Evolutionary conservation across 805 yeast species (phyloP).

Genomic region (Scheffersomyces stipitis): DNA sequence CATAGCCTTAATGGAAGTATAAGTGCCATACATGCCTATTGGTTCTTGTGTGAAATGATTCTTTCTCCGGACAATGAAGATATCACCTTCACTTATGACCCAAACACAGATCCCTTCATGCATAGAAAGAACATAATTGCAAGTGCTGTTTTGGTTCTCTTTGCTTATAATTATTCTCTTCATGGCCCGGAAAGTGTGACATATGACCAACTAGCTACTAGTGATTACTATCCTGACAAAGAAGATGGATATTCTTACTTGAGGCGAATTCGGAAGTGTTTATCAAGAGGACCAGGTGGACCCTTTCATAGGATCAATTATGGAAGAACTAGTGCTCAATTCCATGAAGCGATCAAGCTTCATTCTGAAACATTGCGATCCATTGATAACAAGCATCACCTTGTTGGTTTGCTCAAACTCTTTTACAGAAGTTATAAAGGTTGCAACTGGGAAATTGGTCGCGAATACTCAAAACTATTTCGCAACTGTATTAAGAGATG

Average conservation of each 20-base stretch:
- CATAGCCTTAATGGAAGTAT: slow-evolving; percentile 6
- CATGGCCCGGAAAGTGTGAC: slow-evolving; percentile 47
- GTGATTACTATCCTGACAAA: slow-evolving; percentile 25
- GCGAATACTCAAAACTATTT: slow-evolving; percentile 54
- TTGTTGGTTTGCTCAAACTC: slow-evolving; percentile 55
- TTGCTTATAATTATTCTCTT: slow-evolving; percentile 51
- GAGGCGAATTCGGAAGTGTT: slow-evolving; percentile 45
- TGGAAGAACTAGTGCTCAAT: slow-evolving; percentile 25
- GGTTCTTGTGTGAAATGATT: slow-evolving; percentile 62
- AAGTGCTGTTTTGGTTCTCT: slow-evolving; percentile 43
- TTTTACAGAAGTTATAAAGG: slow-evolving; percentile 34
- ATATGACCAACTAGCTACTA: slow-evolving; percentile 16
- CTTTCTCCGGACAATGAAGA: slow-evolving; percentile 53
- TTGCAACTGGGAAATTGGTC: slow-evolving; percentile 57
- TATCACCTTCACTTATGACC: slow-evolving; percentile 45
- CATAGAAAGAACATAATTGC: slow-evolving; percentile 43
- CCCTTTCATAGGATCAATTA: slow-evolving; percentile 5
- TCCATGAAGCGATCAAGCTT: slow-evolving; percentile 41
- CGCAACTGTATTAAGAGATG: slow-evolving; percentile 55
- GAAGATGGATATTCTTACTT: slow-evolving; percentile 55
- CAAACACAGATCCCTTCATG: slow-evolving; percentile 49
- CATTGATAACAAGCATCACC: slow-evolving; percentile 45
- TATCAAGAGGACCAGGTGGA: slow-evolving; percentile 33
- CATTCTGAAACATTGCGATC: slow-evolving; percentile 41
- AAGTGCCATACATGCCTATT: slow-evolving; percentile 60